These are phyloP conservation scores for Colletotrichum godetiae DNA, from an alignment of 2,329 filamentous ascomycete species.

Conservation along the genomic window DNA sequence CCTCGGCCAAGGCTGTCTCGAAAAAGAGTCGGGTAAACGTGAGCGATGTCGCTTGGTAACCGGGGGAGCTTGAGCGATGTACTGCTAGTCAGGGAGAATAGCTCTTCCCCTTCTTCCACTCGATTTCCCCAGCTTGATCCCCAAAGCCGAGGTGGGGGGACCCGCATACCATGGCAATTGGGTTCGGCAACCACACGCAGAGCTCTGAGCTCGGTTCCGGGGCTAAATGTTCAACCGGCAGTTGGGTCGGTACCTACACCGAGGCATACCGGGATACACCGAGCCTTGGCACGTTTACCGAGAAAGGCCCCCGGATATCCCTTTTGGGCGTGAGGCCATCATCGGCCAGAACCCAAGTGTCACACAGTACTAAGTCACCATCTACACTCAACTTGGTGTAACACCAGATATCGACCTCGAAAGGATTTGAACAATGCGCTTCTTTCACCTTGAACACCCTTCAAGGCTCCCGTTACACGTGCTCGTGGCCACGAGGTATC, in stretches of 20 bases:
- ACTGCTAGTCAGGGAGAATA: constrained; percentile 27
- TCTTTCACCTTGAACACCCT: neutral
- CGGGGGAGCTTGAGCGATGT: constrained; percentile 29
- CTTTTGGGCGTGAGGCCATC: neutral
- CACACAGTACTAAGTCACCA: neutral
- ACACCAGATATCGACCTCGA: neutral
- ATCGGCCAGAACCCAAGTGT: neutral
- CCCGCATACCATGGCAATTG: constrained; percentile 33
- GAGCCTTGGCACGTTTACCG: no score
- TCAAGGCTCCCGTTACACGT: neutral
- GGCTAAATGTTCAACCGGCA: constrained; percentile 26
- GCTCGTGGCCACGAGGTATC: neutral
- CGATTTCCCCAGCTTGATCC: constrained; percentile 28
- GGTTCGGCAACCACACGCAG: constrained; percentile 28
- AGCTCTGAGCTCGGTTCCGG: constrained; percentile 9
- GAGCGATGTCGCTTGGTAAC: constrained; percentile 25
- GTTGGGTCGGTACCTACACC: neutral
- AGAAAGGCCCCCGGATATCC: neutral
- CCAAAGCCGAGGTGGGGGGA: constrained; percentile 26
- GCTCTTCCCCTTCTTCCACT: constrained; percentile 29
- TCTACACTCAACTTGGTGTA: neutral
- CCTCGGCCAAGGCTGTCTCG: neutral
- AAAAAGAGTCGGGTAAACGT: constrained; percentile 26
- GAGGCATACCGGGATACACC: neutral
- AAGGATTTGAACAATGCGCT: neutral